Evolutionary conservation across 768 basidiomycete species (phyloP).

Genomic region (Mycena filopes): DNA sequence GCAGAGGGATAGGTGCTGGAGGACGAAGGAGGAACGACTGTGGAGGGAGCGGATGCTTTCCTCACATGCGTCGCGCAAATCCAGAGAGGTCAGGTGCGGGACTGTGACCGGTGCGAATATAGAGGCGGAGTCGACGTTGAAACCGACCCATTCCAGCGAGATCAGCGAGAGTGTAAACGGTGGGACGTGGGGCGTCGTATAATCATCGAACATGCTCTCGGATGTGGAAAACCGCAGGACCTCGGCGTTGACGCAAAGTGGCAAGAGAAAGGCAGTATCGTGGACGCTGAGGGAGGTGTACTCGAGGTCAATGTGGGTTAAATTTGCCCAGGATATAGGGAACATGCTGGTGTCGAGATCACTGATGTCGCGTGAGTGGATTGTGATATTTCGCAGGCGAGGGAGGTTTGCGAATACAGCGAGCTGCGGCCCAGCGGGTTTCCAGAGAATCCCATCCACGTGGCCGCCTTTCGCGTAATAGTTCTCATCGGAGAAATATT

Average conservation of each 20-base stretch:
- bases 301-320: background rate
- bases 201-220: background rate
- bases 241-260: background rate
- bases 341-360: background rate
- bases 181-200: background rate
- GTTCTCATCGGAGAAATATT: background rate
- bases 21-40: background rate
- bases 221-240: background rate
- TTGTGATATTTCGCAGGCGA: background rate
- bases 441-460: background rate
- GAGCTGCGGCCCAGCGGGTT: background rate
- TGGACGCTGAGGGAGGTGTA: background rate
- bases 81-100: background rate
- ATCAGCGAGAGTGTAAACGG: background rate
- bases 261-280: background rate
- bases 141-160: background rate
- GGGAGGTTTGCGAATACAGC: background rate
- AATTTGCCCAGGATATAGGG: background rate
- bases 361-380: background rate
- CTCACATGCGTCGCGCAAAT: background rate
- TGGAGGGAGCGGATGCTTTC: background rate
- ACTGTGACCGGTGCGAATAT: conserved; percentile 10
- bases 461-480: background rate
- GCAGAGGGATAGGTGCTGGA: background rate
- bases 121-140: background rate